These are phyloP conservation scores for Mycosphaerelloides madeirae DNA, from an alignment of 2,329 filamentous ascomycete genomes.

Conservation along the genomic window DNA sequence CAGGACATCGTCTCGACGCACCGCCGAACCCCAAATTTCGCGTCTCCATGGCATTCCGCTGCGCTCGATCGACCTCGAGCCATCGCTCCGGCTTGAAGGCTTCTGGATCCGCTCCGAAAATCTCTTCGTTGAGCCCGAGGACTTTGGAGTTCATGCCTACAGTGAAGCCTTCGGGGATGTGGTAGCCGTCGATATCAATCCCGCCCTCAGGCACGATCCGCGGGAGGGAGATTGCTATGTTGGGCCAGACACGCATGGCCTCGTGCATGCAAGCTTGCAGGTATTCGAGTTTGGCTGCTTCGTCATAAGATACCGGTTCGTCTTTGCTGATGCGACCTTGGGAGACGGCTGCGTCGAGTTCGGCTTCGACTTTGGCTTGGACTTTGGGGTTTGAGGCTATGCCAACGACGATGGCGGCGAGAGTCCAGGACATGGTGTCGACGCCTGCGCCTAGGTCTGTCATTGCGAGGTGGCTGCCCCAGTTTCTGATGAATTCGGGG, in stretches of 20 bases:
- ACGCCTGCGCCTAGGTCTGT: constrained; percentile 8
- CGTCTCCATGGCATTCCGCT: constrained; percentile 1
- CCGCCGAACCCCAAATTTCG: constrained; percentile 8
- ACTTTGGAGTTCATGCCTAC: constrained; percentile 15
- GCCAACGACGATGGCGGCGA: constrained; percentile 6
- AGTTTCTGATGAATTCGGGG: constrained; percentile 5
- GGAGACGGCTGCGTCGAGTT: constrained; percentile 1
- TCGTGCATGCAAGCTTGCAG: constrained; percentile 12
- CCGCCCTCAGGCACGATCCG: constrained; percentile 24
- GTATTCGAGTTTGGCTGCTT: background rate
- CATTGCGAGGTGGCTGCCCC: constrained; percentile 3
- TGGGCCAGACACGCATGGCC: constrained; percentile 9
- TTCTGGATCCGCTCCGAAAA: constrained; percentile 1
- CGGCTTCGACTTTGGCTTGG: background rate
- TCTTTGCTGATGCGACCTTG: background rate
- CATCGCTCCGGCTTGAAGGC: constrained; percentile 1
- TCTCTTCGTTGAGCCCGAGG: background rate
- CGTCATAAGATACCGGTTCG: constrained; percentile 3
- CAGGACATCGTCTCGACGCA: constrained; percentile 3
- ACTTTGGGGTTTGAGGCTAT: background rate
- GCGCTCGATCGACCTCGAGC: constrained; percentile 1
- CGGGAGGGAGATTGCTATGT: constrained; percentile 19
- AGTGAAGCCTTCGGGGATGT: constrained; percentile 24
- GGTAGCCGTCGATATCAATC: constrained; percentile 15
- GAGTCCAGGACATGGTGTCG: constrained; percentile 10